Conservation (phyloP, 768 basidiomycete species). For the Russula dissimulans region DNA sequence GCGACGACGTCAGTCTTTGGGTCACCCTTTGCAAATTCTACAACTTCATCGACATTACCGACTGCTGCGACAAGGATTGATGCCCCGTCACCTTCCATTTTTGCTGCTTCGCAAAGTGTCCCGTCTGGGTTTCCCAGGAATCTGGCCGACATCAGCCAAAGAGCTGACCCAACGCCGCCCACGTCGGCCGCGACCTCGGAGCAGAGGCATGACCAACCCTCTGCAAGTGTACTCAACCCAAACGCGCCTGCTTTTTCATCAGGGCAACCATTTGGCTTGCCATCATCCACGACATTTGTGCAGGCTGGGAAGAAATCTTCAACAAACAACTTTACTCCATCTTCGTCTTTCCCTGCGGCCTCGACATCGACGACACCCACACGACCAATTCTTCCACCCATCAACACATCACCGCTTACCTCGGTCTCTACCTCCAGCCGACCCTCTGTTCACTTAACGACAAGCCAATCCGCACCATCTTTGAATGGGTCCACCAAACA, state of each 20-base stretch:
- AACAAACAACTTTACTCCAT: background rate
- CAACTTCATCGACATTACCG: background rate
- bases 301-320: background rate
- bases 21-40: background rate
- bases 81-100: background rate
- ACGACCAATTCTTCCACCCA: constrained; percentile 11
- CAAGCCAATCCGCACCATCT: constrained; percentile 8
- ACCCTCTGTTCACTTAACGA: background rate
- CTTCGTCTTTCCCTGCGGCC: background rate
- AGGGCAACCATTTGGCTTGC: constrained; percentile 2
- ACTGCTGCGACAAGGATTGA: background rate
- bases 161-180: constrained; percentile 14
- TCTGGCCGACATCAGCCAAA: background rate
- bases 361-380: constrained; percentile 5
- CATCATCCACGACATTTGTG: constrained; percentile 18
- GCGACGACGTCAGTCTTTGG: background rate
- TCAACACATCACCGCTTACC: constrained; percentile 11
- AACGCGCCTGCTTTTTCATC: constrained; percentile 19
- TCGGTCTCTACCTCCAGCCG: background rate
- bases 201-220: background rate
- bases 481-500: constrained; percentile 1
- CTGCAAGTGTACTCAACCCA: constrained; percentile 9
- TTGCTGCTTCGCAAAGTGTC: background rate
- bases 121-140: background rate
- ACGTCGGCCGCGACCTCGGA: constrained; percentile 6